Evolutionary conservation across 78 protist species (phyloP).

Genomic region (Dictyostelium discoideum): dicty_2.7 NC_007088.5:8161501-8162000

Average conservation of each 20-base stretch:
- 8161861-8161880: conserved; percentile 36
- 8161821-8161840: conserved; percentile 9
- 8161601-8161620: conserved; percentile 53
- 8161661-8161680: not conserved
- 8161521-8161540: conserved; percentile 75
- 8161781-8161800: no score
- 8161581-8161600: conserved; percentile 76
- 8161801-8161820: not conserved
- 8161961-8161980: conserved; percentile 48
- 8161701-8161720: not conserved
- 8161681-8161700: not conserved
- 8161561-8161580: conserved; percentile 34
- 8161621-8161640: conserved; percentile 13
- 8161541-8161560: conserved; percentile 43
- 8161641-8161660: conserved; percentile 29
- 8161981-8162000: conserved; percentile 66
- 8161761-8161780: not conserved
- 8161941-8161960: not conserved
- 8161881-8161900: conserved; percentile 55
- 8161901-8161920: conserved; percentile 42
- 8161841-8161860: conserved; percentile 15
- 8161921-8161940: conserved; percentile 16
- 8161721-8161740: not conserved
- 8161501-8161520: conserved; percentile 14
- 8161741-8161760: not conserved